Evolutionary conservation across 2,329 filamentous ascomycete genomes (phyloP).

Genomic region (Aspergillus udagawae): DNA sequence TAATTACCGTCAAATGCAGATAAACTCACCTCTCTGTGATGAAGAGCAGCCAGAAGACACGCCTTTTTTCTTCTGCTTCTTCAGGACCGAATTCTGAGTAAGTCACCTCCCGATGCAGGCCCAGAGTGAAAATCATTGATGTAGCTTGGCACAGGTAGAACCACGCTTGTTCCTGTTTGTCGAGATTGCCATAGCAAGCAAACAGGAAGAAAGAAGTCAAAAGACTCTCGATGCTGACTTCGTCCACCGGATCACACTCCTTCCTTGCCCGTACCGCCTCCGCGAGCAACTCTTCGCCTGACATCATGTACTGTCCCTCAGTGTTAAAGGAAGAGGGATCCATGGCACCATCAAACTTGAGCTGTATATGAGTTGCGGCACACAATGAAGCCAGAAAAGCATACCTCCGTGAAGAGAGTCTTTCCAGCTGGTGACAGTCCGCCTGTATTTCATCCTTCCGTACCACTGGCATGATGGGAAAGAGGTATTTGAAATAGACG

Average conservation of each 20-base stretch:
- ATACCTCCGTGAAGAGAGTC: constrained; percentile 36
- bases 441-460: constrained; percentile 31
- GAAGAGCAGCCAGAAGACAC: constrained; percentile 70
- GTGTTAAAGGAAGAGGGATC: constrained; percentile 41
- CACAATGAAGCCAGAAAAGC: constrained; percentile 41
- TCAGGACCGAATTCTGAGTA: constrained; percentile 48
- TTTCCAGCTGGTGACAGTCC: constrained; percentile 52
- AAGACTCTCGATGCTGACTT: constrained; percentile 37
- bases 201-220: constrained; percentile 79
- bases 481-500: constrained; percentile 40
- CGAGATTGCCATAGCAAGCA: constrained; percentile 65
- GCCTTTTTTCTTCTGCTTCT: constrained; percentile 61
- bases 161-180: constrained; percentile 73
- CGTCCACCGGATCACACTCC: constrained; percentile 38
- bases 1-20: background rate
- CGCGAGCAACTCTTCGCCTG: constrained; percentile 63
- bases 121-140: constrained; percentile 53
- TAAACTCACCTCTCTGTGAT: constrained; percentile 61
- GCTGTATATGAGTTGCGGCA: constrained; percentile 44
- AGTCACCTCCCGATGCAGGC: constrained; percentile 41
- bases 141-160: constrained; percentile 73
- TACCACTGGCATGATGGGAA: constrained; percentile 44
- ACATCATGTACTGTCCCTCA: constrained; percentile 55
- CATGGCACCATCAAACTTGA: constrained; percentile 34
- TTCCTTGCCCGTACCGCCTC: constrained; percentile 52